Evolutionary conservation across 2,329 filamentous ascomycete genomes (phyloP).

Genomic region (Chaetomiaceae sp.): DNA sequence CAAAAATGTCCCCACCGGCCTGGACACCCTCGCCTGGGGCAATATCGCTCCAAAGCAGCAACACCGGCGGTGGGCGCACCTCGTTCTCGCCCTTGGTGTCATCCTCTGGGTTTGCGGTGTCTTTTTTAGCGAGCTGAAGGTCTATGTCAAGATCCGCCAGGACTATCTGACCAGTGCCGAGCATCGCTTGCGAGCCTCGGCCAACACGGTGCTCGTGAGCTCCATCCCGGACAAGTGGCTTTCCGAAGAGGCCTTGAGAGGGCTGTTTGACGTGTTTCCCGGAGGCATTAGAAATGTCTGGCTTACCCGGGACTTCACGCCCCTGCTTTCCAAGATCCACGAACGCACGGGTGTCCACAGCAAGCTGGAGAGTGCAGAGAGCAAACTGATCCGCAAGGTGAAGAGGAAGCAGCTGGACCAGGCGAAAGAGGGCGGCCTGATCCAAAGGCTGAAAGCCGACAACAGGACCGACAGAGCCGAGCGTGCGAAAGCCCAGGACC

Average conservation of each 20-base stretch:
- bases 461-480: slow-evolving; percentile 49
- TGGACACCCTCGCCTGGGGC: slow-evolving; percentile 83
- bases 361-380: slow-evolving; percentile 76
- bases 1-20: slow-evolving; percentile 49
- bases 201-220: slow-evolving; percentile 90
- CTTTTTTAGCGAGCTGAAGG: slow-evolving; percentile 77
- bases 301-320: slow-evolving; percentile 87
- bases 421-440: slow-evolving; percentile 60
- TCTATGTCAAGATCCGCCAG: slow-evolving; percentile 90
- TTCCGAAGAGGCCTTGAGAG: slow-evolving; percentile 71
- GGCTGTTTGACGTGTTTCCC: slow-evolving; percentile 91
- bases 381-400: slow-evolving; percentile 72
- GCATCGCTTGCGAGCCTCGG: slow-evolving; percentile 86
- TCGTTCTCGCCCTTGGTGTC: slow-evolving; percentile 71
- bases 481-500: slow-evolving; percentile 46
- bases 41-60: slow-evolving; percentile 69
- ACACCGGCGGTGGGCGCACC: slow-evolving; percentile 75
- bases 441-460: slow-evolving; percentile 44
- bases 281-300: slow-evolving; percentile 94
- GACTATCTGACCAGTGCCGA: slow-evolving; percentile 92
- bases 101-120: slow-evolving; percentile 82
- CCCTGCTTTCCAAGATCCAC: slow-evolving; percentile 78
- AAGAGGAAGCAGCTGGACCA: slow-evolving; percentile 75
- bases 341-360: slow-evolving; percentile 66
- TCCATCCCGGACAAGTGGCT: slow-evolving; percentile 91